phyloP scores from a whole-genome alignment of 2,329 filamentous ascomycete genomes.

The Hymenoscyphus fraxineus region DNA sequence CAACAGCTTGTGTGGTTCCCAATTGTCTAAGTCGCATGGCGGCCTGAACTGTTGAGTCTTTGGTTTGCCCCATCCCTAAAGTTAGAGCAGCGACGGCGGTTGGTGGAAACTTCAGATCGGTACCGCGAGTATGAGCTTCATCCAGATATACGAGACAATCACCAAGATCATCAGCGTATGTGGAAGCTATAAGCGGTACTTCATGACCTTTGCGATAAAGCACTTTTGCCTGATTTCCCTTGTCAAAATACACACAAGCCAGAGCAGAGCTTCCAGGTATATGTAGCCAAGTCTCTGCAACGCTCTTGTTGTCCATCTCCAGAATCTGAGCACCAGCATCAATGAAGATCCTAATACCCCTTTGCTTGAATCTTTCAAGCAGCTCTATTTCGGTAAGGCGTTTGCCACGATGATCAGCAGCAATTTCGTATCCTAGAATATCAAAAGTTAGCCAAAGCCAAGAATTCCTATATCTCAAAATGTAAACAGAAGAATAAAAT shows the following conservation, averaged over 20 bases:
- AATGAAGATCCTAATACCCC: conserved; percentile 51
- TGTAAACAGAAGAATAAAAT: too few relatives aligned
- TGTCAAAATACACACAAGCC: too few relatives aligned
- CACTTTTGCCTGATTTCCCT: too few relatives aligned
- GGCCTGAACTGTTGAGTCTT: conserved; percentile 54
- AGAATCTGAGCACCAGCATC: conserved; percentile 63
- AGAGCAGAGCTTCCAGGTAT: too few relatives aligned
- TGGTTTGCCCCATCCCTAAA: conserved; percentile 24
- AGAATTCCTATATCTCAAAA: too few relatives aligned
- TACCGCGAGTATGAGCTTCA: conserved; percentile 30
- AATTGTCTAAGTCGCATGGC: conserved; percentile 64
- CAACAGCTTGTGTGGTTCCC: conserved; percentile 35
- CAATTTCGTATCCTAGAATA: conserved; percentile 38
- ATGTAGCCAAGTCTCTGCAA: conserved; percentile 26
- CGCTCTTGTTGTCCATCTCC: conserved; percentile 49
- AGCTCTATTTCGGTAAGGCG: conserved; percentile 46
- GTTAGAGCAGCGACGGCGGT: conserved; percentile 24
- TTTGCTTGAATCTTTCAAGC: conserved; percentile 38
- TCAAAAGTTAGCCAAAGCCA: not conserved
- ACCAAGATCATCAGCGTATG: conserved; percentile 24
- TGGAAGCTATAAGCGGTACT: conserved; percentile 23
- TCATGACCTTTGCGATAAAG: conserved; percentile 15
- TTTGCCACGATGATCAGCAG: conserved; percentile 40
- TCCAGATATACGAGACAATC: conserved; percentile 29
- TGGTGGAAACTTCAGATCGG: conserved; percentile 25